Evolutionary conservation across 2,329 filamentous ascomycete genomes (phyloP), one percentile per base, ranked within the genome.

Genomic region (Exophiala xenobiotica): DNA sequence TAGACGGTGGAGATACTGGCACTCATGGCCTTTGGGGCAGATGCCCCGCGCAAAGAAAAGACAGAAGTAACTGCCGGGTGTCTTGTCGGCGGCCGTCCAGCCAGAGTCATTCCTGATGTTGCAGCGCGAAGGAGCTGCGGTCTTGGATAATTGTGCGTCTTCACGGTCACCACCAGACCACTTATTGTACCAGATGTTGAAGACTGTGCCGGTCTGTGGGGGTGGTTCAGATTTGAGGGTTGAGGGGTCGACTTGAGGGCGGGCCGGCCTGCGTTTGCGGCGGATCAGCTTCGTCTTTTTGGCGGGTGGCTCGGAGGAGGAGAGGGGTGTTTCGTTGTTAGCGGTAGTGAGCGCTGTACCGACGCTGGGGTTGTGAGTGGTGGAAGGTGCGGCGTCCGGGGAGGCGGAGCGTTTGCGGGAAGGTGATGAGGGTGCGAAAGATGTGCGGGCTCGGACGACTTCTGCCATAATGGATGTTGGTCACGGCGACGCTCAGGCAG

Each of bases 161-260:
- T 97, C 92, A 54, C 90, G 83, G 71, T 99, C 93, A 65, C 93
- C 93, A 60, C 93, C 93, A 1, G 86, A 87, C 91, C 92, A 97
- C 72, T 96, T 97, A 75, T 96, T 96, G 74, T 96, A 96, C 92
- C 91, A 96, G 65, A 95, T 95, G 71, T 99, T 99, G 79, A 93
- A 99, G 52, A 91, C 90, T 0, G 89, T 95, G 46, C 93, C 93
- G 0, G 92, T 97, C 65, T 97, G 91, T 1, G 89, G 88, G 12
- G 60, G 60, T 3, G 88, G 87, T 63, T 96, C 90, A 26, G 86
- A 86, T 63, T 87, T 88, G 72, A 95, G 81, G 37, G 85, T 85
- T 33, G 86, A 83, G 1, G 90, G 83, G 65, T 99, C 93, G 64
- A 96, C 86, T 73, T 99, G 93, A 0, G 88, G 87, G 53, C 92